Percentiles rank a stretch among this genome's conserved stretches.
These are phyloP conservation scores for Xerocomus spinulosus DNA, from an alignment of 768 basidiomycete genomes.

Conservation along the genomic window DNA sequence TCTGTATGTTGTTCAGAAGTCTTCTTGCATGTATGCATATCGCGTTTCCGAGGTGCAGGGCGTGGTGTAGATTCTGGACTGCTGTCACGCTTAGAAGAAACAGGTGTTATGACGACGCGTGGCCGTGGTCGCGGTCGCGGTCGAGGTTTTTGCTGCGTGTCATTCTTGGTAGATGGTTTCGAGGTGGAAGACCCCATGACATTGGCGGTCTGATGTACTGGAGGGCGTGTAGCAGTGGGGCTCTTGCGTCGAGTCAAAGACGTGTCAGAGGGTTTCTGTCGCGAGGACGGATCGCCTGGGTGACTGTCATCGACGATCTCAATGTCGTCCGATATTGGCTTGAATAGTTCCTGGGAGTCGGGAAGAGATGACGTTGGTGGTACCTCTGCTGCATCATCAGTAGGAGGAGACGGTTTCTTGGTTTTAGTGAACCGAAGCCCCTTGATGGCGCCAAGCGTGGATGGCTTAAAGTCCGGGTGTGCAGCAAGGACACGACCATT, in stretches of 20 bases:
- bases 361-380: conserved; percentile 21
- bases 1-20: conserved; percentile 2
- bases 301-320: neutral
- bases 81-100: neutral
- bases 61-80: conserved; percentile 21
- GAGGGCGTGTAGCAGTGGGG: neutral
- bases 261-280: neutral
- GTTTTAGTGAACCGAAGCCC: conserved; percentile 35
- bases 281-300: neutral
- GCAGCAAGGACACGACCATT: conserved; percentile 12
- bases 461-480: conserved; percentile 25
- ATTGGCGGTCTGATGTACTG: neutral
- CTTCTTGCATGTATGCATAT: conserved; percentile 5
- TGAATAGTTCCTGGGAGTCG: conserved; percentile 22
- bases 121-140: conserved; percentile 16
- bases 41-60: neutral
- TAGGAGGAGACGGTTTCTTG: conserved; percentile 10
- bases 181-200: conserved; percentile 3
- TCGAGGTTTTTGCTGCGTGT: conserved; percentile 6
- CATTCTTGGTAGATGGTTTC: conserved; percentile 1
- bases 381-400: neutral
- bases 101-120: conserved; percentile 3
- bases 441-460: conserved; percentile 3
- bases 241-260: conserved; percentile 4
- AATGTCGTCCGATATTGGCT: conserved; percentile 18